Conservation (phyloP, 2,329 filamentous ascomycete genomes). For the Trichoderma sp. region DNA sequence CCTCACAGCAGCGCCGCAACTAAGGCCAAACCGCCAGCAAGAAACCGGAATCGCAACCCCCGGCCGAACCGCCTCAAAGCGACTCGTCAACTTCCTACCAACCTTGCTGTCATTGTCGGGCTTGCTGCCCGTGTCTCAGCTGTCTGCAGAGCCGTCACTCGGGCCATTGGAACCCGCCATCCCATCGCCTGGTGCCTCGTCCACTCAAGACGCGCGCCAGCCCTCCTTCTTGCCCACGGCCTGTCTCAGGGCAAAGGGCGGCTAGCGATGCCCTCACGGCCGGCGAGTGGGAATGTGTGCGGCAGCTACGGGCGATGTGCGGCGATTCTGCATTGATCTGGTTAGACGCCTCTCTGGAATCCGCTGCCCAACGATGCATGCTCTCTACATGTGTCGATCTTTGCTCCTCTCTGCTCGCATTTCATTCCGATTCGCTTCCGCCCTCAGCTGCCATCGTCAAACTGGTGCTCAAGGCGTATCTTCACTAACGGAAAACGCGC, state of each 20-base stretch:
- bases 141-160: constrained; percentile 6
- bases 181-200: constrained; percentile 11
- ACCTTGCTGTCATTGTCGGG: background rate
- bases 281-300: constrained; percentile 1
- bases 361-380: background rate
- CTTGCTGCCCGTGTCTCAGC: constrained; percentile 14
- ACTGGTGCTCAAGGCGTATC: background rate
- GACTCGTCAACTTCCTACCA: constrained; percentile 14
- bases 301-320: background rate
- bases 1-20: constrained; percentile 3
- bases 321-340: background rate
- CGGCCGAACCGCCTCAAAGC: background rate
- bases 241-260: constrained; percentile 25
- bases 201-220: constrained; percentile 19
- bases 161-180: constrained; percentile 17
- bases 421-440: constrained; percentile 19
- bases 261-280: constrained; percentile 16
- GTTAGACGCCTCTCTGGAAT: constrained; percentile 1
- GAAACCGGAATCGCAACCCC: background rate
- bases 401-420: background rate
- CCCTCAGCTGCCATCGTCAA: background rate
- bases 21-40: constrained; percentile 6
- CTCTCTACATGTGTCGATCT: constrained; percentile 9
- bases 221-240: constrained; percentile 20
- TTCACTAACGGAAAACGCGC: background rate